Conservation (phyloP, 257 asterid species). For the Salvia hispanica region DNA sequence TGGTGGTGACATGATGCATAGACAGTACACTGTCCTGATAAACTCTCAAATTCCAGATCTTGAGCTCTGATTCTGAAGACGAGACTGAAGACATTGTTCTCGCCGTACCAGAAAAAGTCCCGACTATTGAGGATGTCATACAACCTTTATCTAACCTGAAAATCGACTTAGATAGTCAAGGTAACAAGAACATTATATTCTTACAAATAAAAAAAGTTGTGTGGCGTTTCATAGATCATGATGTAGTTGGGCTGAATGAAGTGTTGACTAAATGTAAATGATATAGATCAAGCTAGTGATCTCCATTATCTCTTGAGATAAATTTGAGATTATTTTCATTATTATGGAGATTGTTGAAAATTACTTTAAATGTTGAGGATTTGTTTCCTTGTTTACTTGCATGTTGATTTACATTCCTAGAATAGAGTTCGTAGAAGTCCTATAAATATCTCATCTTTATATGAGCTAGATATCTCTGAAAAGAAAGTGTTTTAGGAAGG, state of each 20-base stretch:
- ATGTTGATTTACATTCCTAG: too few species aligned
- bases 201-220: neutral
- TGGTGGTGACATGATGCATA: neutral
- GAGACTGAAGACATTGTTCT: constrained; percentile 43
- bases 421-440: too few species aligned
- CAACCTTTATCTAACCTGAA: constrained; percentile 63
- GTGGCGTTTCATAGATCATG: constrained; percentile 26
- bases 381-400: too few species aligned
- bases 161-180: constrained; percentile 51
- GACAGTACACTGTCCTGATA: neutral
- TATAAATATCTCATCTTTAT: too few species aligned
- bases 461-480: too few species aligned
- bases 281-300: too few species aligned
- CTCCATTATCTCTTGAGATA: too few species aligned
- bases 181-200: constrained; percentile 27
- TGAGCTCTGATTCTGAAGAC: constrained; percentile 68
- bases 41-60: constrained; percentile 46
- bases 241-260: constrained; percentile 30
- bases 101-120: constrained; percentile 36
- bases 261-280: too few species aligned
- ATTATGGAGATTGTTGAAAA: too few species aligned
- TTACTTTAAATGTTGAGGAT: too few species aligned
- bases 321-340: too few species aligned
- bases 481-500: too few species aligned
- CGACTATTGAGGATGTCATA: constrained; percentile 52